phyloP scores from a whole-genome alignment of 202 grass and related monocot species.

The Bolboschoenoplectus hybrid region DNA sequence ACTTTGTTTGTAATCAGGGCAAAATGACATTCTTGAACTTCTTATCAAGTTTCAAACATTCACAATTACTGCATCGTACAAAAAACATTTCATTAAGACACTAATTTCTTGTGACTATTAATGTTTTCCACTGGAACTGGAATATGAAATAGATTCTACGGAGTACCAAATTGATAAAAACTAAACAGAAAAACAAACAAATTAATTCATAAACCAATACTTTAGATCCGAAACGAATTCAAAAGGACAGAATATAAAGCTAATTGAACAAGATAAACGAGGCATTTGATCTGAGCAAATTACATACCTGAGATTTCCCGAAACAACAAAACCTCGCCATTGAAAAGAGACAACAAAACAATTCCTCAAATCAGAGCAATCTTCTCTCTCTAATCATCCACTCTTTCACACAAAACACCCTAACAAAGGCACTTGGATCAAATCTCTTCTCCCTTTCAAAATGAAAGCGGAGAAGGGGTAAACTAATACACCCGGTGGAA shows the following conservation, averaged over 20 bases:
- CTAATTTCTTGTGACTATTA: not conserved
- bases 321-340: conserved; percentile 38
- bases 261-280: conserved; percentile 12
- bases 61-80: not conserved
- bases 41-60: not conserved
- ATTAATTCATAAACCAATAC: not conserved
- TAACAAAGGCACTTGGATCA: not conserved
- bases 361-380: conserved; percentile 18
- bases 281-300: not conserved
- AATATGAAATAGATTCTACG: conserved; percentile 3
- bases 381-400: not conserved
- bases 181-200: not conserved
- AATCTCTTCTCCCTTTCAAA: not conserved
- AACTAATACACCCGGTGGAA: conserved; percentile 13
- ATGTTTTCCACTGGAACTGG: not conserved
- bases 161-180: conserved; percentile 2
- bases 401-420: conserved; percentile 6
- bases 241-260: not conserved
- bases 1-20: not conserved
- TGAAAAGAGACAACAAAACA: not conserved
- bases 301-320: conserved; percentile 34
- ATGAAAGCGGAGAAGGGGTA: not conserved
- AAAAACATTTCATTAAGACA: not conserved
- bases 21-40: not conserved
- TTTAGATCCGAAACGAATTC: not conserved